Evolutionary conservation across 1,284 basidiomycete genomes (phyloP).

Genomic region (Microbotryum lychnidis-dioicae): DNA sequence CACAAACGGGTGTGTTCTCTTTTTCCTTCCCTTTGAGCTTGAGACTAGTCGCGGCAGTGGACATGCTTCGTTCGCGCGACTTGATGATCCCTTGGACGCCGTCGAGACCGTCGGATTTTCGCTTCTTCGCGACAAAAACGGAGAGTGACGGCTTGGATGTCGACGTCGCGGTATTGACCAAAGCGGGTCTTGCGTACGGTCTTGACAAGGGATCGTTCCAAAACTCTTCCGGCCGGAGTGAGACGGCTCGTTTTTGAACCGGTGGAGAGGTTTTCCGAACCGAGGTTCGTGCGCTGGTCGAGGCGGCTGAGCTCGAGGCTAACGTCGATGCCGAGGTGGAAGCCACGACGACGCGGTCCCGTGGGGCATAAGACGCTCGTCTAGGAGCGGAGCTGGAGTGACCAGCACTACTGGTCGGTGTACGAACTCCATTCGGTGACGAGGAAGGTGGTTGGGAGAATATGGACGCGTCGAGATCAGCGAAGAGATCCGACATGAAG

Average conservation of each 20-base stretch:
- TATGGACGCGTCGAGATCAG: conserved; percentile 47
- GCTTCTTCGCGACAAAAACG: too few relatives aligned
- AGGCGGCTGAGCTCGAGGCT: conserved; percentile 32
- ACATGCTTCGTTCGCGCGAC: too few relatives aligned
- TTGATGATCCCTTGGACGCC: too few relatives aligned
- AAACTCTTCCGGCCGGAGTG: conserved; percentile 35
- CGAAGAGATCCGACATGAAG: conserved; percentile 48
- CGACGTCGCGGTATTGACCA: not conserved
- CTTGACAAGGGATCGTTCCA: conserved; percentile 27
- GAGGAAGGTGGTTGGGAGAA: conserved; percentile 45
- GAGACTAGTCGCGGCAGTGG: too few relatives aligned
- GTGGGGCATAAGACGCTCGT: conserved; percentile 6
- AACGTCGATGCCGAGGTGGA: conserved; percentile 6
- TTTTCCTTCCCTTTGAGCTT: too few relatives aligned
- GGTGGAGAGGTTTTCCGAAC: conserved; percentile 8
- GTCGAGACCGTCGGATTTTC: too few relatives aligned
- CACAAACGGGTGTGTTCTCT: too few relatives aligned
- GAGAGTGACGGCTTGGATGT: too few relatives aligned
- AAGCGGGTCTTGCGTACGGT: conserved; percentile 39
- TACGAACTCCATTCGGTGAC: not conserved
- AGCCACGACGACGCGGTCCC: not conserved
- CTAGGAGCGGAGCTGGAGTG: not conserved
- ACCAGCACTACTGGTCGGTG: conserved; percentile 38
- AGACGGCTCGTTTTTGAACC: conserved; percentile 39
- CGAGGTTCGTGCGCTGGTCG: conserved; percentile 5